These are phyloP conservation scores for Scalesia atractyloides DNA, from an alignment of 129 eudicot genomes.

Conservation along the genomic window DNA sequence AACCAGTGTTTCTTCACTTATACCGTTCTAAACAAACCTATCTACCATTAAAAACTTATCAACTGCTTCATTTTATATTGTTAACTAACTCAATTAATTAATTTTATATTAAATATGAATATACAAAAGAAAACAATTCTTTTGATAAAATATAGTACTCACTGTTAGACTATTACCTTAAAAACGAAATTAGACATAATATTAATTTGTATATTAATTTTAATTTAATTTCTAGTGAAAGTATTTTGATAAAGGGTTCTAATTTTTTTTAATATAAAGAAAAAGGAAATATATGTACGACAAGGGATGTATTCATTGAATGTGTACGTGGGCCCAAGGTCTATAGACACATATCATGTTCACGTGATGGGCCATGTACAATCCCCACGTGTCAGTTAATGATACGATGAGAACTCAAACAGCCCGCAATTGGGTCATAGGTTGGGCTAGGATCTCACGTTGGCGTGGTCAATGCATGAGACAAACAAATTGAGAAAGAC, in stretches of 20 bases:
- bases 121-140: too few species aligned
- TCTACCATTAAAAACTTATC: too few species aligned
- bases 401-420: background rate
- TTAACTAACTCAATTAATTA: too few species aligned
- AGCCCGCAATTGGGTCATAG: background rate
- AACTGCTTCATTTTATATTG: too few species aligned
- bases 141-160: too few species aligned
- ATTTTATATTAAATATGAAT: too few species aligned
- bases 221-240: too few species aligned
- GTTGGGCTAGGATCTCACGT: background rate
- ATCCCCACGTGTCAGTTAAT: background rate
- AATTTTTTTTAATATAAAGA: background rate
- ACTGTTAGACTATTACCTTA: too few species aligned
- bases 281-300: background rate
- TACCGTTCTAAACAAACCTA: too few species aligned
- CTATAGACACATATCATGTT: background rate
- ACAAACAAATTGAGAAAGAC: background rate
- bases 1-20: too few species aligned
- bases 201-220: too few species aligned
- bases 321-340: background rate
- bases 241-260: background rate
- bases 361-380: constrained; percentile 11
- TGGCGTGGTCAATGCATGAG: background rate
- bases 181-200: too few species aligned
- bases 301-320: background rate